phyloP scores from a whole-genome alignment of 352 stramenopile genomes.

The Phytophthora gonapodyides region DNA sequence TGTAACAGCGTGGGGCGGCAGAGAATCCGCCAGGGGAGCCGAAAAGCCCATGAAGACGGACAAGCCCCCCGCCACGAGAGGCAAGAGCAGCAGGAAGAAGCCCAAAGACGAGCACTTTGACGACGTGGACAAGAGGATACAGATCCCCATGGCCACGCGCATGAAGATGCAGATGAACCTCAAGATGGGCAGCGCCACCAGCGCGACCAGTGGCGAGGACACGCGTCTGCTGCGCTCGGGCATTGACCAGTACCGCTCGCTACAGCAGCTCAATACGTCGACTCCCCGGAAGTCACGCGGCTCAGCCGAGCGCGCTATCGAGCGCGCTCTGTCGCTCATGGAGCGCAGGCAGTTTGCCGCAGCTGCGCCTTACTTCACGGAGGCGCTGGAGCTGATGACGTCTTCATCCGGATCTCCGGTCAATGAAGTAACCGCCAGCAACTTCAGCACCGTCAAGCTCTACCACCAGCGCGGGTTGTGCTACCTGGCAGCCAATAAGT shows the following conservation, averaged over 20 bases:
- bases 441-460: constrained; percentile 49
- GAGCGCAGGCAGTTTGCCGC: constrained; percentile 62
- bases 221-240: constrained; percentile 53
- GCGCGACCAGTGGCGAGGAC: constrained; percentile 16
- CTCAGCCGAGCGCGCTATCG: constrained; percentile 27
- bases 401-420: constrained; percentile 13
- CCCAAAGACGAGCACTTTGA: constrained; percentile 25
- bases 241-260: constrained; percentile 68
- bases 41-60: constrained; percentile 34
- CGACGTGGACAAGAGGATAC: constrained; percentile 75
- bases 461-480: constrained; percentile 68
- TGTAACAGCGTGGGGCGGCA: constrained; percentile 5
- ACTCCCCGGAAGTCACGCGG: constrained; percentile 9
- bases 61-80: constrained; percentile 6
- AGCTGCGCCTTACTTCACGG: constrained; percentile 60
- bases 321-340: constrained; percentile 51
- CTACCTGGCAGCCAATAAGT: constrained; percentile 58
- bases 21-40: background rate
- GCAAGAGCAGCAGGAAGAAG: constrained; percentile 30
- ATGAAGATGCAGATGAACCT: constrained; percentile 57
- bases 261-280: constrained; percentile 42
- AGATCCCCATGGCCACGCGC: constrained; percentile 61
- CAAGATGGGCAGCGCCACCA: constrained; percentile 37
- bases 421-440: constrained; percentile 7
- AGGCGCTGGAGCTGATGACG: constrained; percentile 43